Percentiles rank a stretch among this genome's conserved stretches.
phyloP scores from a whole-genome alignment of 768 basidiomycete species.

The Pleurotus cornucopiae region DNA sequence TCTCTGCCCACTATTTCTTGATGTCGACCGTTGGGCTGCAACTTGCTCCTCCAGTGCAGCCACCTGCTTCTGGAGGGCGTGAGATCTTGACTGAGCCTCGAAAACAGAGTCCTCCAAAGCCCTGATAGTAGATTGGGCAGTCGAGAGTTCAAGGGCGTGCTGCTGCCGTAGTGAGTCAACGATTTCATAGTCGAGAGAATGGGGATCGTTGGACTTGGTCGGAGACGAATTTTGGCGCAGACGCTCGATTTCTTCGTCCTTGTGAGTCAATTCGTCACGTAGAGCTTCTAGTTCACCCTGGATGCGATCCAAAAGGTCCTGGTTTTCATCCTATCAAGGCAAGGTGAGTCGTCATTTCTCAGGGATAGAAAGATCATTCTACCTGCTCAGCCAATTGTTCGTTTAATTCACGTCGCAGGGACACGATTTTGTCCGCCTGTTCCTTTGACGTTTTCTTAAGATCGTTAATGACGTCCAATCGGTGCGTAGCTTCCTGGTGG shows the following conservation, averaged over 20 bases:
- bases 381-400: slow-evolving; percentile 38
- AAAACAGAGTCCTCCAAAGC: slow-evolving; percentile 70
- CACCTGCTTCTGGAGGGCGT: slow-evolving; percentile 66
- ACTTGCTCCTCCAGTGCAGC: slow-evolving; percentile 65
- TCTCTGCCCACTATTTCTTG: slow-evolving; percentile 33
- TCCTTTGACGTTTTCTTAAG: slow-evolving; percentile 38
- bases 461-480: slow-evolving; percentile 55
- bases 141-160: slow-evolving; percentile 75
- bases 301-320: slow-evolving; percentile 57
- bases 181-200: slow-evolving; percentile 72
- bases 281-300: slow-evolving; percentile 71
- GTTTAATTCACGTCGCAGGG: slow-evolving; percentile 49
- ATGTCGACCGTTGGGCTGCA: slow-evolving; percentile 34
- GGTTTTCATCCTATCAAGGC: slow-evolving; percentile 46
- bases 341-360: neutral
- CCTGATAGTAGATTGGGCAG: slow-evolving; percentile 76
- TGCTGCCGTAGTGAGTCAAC: slow-evolving; percentile 67
- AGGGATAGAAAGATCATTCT: slow-evolving; percentile 10
- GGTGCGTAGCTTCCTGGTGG: slow-evolving; percentile 51
- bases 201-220: slow-evolving; percentile 31
- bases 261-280: slow-evolving; percentile 52
- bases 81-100: slow-evolving; percentile 65
- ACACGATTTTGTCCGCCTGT: slow-evolving; percentile 50
- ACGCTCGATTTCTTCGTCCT: slow-evolving; percentile 64
- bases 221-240: slow-evolving; percentile 40